Evolutionary conservation across 1,284 basidiomycete species (phyloP).

Genomic region (Fomitopsis betulina): DNA sequence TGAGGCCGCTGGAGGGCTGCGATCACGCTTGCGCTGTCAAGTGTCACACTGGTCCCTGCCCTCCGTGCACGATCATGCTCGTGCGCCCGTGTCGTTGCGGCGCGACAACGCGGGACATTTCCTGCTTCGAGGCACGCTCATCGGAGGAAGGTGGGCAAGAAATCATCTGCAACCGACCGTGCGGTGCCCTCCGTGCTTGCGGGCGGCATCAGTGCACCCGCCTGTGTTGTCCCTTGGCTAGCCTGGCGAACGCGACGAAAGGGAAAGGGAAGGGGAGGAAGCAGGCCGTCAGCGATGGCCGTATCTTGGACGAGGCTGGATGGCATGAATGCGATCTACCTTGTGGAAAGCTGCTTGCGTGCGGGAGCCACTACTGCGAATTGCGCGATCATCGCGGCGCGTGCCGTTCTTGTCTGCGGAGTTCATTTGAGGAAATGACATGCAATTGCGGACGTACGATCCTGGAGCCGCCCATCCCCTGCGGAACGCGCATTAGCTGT

Average conservation of each 20-base stretch:
- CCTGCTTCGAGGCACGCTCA: conserved; percentile 41
- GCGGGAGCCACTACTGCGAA: conserved; percentile 76
- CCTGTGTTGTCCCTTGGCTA: conserved; percentile 83
- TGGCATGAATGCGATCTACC: conserved; percentile 79
- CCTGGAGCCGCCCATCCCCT: conserved; percentile 69
- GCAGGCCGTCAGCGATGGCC: conserved; percentile 31
- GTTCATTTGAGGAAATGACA: conserved; percentile 85
- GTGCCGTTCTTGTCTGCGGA: conserved; percentile 79
- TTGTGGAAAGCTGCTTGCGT: conserved; percentile 69
- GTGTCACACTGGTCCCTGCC: conserved; percentile 66
- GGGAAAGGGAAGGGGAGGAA: conserved; percentile 68
- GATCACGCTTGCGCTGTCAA: conserved; percentile 58
- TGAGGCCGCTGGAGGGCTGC: conserved; percentile 59
- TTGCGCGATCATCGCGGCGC: conserved; percentile 76
- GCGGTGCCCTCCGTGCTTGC: conserved; percentile 70
- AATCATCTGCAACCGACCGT: conserved; percentile 75
- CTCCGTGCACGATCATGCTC: conserved; percentile 67
- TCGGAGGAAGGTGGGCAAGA: conserved; percentile 34
- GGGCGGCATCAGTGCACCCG: conserved; percentile 81
- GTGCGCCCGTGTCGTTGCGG: conserved; percentile 81
- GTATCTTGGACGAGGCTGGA: conserved; percentile 51
- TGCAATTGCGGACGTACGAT: conserved; percentile 78
- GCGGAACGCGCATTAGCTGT: conserved; percentile 76
- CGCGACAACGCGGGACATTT: conserved; percentile 47
- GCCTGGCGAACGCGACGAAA: conserved; percentile 44